Percentiles rank a stretch among this genome's conserved stretches.
These are phyloP conservation scores for Cryphonectria nitschkei DNA, from an alignment of 2,329 filamentous ascomycete species.

Conservation along the genomic window DNA sequence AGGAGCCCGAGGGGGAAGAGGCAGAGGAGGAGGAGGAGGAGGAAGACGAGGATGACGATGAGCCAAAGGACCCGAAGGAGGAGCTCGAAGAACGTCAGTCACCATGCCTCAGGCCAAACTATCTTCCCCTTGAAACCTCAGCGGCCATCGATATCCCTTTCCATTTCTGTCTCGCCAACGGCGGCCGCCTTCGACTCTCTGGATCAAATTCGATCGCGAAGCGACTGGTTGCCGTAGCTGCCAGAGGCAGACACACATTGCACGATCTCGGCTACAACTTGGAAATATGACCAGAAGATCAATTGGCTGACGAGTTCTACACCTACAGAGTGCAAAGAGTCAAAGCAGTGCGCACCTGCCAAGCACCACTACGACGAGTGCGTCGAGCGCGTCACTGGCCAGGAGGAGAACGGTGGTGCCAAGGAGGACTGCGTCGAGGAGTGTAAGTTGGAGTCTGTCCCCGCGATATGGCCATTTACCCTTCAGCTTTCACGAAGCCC, in stretches of 20 bases:
- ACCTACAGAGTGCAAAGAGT: constrained; percentile 83
- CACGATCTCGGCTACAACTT: background rate
- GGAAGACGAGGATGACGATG: constrained; percentile 82
- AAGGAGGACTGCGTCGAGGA: constrained; percentile 99
- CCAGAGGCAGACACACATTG: background rate
- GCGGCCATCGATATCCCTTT: background rate
- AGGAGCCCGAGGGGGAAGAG: constrained; percentile 39
- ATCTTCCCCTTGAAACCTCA: background rate
- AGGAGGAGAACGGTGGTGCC: constrained; percentile 69
- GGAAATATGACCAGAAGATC: background rate
- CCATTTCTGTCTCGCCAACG: background rate
- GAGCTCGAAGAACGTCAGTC: constrained; percentile 88
- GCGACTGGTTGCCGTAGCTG: background rate
- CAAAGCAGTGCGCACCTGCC: constrained; percentile 78
- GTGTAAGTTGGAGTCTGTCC: constrained; percentile 67
- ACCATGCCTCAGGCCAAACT: constrained; percentile 1
- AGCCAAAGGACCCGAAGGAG: constrained; percentile 84
- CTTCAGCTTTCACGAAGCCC: background rate
- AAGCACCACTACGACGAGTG: constrained; percentile 99
- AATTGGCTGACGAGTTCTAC: constrained; percentile 24
- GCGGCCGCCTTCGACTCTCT: background rate
- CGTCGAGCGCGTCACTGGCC: constrained; percentile 83
- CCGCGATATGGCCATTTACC: no score
- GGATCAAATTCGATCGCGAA: background rate
- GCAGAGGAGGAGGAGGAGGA: constrained; percentile 70